Conservation (phyloP, 108 stramenopile genomes). For the Skeletonema tropicum region DNA sequence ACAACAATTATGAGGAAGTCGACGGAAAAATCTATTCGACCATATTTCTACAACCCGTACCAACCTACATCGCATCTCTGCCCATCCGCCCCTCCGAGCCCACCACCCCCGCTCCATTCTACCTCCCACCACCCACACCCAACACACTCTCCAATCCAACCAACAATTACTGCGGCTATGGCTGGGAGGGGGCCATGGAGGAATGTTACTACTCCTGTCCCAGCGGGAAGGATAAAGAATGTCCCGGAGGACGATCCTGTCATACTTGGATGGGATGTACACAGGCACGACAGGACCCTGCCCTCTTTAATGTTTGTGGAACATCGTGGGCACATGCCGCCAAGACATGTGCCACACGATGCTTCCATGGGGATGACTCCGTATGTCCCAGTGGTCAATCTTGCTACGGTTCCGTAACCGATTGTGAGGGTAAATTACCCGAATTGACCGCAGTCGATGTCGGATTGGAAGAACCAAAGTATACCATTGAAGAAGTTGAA, state of each 20-base stretch:
- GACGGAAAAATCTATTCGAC: not conserved
- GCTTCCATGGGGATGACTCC: conserved; percentile 30
- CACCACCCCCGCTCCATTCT: conserved; percentile 26
- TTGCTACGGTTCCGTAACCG: conserved; percentile 35
- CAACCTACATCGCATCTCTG: conserved; percentile 25
- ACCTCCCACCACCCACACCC: conserved; percentile 28
- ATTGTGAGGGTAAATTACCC: conserved; percentile 39
- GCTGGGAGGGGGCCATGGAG: conserved; percentile 36
- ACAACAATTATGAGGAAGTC: not conserved
- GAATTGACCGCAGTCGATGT: conserved; percentile 42
- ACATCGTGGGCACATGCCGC: conserved; percentile 31
- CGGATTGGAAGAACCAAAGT: conserved; percentile 19
- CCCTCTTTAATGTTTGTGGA: conserved; percentile 37
- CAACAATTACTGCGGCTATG: conserved; percentile 49
- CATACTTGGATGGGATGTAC: conserved; percentile 43
- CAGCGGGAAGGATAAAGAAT: conserved; percentile 27
- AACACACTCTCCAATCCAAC: conserved; percentile 35
- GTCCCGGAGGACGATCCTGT: conserved; percentile 42
- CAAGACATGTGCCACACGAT: conserved; percentile 36
- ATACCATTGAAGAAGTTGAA: conserved; percentile 43
- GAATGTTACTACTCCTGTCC: conserved; percentile 52
- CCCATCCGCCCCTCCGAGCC: conserved; percentile 18
- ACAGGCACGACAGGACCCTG: conserved; percentile 30
- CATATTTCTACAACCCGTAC: not conserved
- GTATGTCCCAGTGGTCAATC: conserved; percentile 34